phyloP scores from a whole-genome alignment of 192 early-diverging fungal species.

The Coemansia sp. region DNA sequence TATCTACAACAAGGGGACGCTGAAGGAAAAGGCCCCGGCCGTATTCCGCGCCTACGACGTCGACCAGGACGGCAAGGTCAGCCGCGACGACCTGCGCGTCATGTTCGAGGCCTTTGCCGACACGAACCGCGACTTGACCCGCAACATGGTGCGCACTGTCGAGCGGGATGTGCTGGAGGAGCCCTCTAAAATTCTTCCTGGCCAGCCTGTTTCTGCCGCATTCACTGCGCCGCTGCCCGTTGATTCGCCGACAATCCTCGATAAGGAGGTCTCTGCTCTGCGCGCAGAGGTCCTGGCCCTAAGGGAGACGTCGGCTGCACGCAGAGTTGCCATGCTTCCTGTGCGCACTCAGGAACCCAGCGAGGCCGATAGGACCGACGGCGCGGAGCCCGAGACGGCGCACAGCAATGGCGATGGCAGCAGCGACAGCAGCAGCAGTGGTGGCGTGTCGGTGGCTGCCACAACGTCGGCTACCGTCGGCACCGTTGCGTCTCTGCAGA shows the following conservation, averaged over 20 bases:
- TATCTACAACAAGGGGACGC: conserved; percentile 78
- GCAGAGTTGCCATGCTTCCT: conserved; percentile 25
- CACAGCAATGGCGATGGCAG: too few species aligned
- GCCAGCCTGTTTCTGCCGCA: conserved; percentile 82
- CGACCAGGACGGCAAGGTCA: conserved; percentile 80
- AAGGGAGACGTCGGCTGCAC: conserved; percentile 18
- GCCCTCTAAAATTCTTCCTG: conserved; percentile 35
- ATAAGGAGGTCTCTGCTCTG: conserved; percentile 43
- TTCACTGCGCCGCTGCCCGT: conserved; percentile 80
- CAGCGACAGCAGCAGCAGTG: conserved; percentile 16
- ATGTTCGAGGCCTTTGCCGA: conserved; percentile 95
- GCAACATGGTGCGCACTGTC: conserved; percentile 83
- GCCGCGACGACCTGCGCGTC: conserved; percentile 74
- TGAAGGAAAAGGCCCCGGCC: conserved; percentile 77
- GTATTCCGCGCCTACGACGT: conserved; percentile 93
- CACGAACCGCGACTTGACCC: conserved; percentile 83
- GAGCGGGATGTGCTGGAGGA: conserved; percentile 79
- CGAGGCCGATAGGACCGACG: conserved; percentile 15
- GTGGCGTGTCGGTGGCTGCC: conserved; percentile 25
- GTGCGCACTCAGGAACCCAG: conserved; percentile 5
- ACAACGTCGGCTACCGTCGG: conserved; percentile 42
- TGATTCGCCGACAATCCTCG: conserved; percentile 25
- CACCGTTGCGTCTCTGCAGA: conserved; percentile 20
- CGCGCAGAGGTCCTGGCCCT: conserved; percentile 32
- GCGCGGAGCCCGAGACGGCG: too few species aligned